Evolutionary conservation across 2,329 filamentous ascomycete genomes (phyloP).

Genomic region (Hortaea werneckii): DNA sequence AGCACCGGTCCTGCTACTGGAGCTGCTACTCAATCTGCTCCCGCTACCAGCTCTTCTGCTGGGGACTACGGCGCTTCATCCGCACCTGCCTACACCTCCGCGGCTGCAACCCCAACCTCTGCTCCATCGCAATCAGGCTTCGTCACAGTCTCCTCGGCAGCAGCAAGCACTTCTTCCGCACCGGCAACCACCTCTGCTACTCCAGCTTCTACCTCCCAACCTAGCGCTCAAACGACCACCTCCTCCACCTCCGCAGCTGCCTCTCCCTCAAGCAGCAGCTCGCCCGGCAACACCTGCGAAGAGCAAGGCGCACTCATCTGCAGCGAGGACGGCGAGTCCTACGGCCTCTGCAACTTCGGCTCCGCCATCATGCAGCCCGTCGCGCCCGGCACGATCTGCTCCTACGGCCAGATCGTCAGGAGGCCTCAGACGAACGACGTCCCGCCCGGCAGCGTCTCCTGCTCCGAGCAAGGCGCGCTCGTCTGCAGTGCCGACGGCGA

Average conservation of each 20-base stretch:
- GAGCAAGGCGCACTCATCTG: conserved; percentile 29
- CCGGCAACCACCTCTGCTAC: neutral
- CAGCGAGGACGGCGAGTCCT: conserved; percentile 19
- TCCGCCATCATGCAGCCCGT: conserved; percentile 31
- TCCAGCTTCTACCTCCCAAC: neutral
- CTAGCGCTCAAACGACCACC: too few species aligned
- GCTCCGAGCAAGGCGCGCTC: conserved; percentile 27
- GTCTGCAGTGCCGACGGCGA: conserved; percentile 22
- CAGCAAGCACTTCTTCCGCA: neutral
- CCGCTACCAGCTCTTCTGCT: conserved; percentile 1
- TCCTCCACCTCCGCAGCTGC: neutral
- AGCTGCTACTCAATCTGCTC: conserved; percentile 3
- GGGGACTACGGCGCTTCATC: neutral
- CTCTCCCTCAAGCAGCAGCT: neutral
- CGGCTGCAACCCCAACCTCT: neutral
- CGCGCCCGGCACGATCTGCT: conserved; percentile 35
- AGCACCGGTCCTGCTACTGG: conserved; percentile 1
- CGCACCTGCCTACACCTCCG: neutral
- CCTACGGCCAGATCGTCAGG: conserved; percentile 27
- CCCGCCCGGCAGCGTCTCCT: conserved; percentile 7
- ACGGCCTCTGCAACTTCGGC: conserved; percentile 35
- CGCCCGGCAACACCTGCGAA: conserved; percentile 8
- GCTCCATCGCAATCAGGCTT: conserved; percentile 3
- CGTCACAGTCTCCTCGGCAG: conserved; percentile 4
- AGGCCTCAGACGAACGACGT: neutral